A percentile compares a stretch with the other conserved stretches of the same genome.
phyloP scores from a whole-genome alignment of 352 stramenopile genomes.

The Phytopythium boreale region DNA sequence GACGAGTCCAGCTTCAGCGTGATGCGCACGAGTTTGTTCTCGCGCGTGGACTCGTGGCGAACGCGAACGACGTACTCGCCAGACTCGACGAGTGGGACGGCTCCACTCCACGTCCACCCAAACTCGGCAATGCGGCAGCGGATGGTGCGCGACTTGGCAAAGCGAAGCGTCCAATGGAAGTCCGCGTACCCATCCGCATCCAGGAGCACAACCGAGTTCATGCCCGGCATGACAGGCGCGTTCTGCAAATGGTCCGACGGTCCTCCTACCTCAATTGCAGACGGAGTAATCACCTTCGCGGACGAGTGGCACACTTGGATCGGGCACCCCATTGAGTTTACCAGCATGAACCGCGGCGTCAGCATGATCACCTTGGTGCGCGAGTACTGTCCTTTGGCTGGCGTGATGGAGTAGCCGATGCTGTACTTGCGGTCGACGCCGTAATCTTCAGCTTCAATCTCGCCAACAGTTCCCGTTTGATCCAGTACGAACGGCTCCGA shows the following conservation, averaged over 20 bases:
- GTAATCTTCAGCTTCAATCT: slow-evolving; percentile 70
- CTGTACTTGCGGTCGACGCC: slow-evolving; percentile 63
- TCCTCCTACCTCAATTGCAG: slow-evolving; percentile 36
- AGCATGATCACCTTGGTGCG: slow-evolving; percentile 88
- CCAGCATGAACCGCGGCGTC: slow-evolving; percentile 79
- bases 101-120: slow-evolving; percentile 84
- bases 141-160: slow-evolving; percentile 71
- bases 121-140: slow-evolving; percentile 67
- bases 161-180: slow-evolving; percentile 80
- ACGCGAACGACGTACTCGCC: slow-evolving; percentile 82
- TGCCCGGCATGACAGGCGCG: slow-evolving; percentile 48
- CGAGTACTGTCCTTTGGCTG: slow-evolving; percentile 74
- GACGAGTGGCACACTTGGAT: slow-evolving; percentile 84
- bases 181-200: slow-evolving; percentile 76
- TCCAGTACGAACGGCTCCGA: slow-evolving; percentile 70
- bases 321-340: slow-evolving; percentile 68
- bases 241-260: slow-evolving; percentile 27
- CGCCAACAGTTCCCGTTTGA: slow-evolving; percentile 68
- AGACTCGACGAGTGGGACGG: slow-evolving; percentile 68
- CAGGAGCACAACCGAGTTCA: slow-evolving; percentile 67
- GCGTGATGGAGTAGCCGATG: slow-evolving; percentile 78
- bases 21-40: slow-evolving; percentile 75
- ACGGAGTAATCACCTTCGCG: slow-evolving; percentile 47
- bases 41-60: slow-evolving; percentile 77
- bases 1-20: slow-evolving; percentile 74